Evolutionary conservation across 257 asterid genomes (phyloP), one percentile per base, ranked within the genome.

Genomic region (Solanum chilense): DNA sequence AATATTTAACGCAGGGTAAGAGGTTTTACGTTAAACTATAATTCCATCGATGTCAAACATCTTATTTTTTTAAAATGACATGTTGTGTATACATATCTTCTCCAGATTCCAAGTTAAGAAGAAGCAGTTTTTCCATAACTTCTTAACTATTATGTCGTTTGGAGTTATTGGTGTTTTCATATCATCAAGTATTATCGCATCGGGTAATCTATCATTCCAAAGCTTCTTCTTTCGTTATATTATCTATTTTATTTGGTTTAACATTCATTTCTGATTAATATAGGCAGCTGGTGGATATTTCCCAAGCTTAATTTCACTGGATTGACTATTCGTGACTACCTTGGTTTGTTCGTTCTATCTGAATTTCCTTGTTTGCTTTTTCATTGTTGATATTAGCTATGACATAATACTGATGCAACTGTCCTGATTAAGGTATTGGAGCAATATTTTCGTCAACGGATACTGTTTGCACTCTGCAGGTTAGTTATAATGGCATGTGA

Each of bases 391-490:
- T 45, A 77, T 35, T 45, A 71, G 29, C 88, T 91, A 70, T 29
- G 7, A 47, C 29, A 29, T 47, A 16, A 29, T 9, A 39, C 41
- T 31, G 86, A 29, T 85, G 47, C 74, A 66, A 7, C 88, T 88
- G 81, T 47, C 45, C 42, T 85, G 42, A 69, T 80, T 44, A 88
- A 97, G 98, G 91, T 87, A 90, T 97, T 35, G 99, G 99, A 23
- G 88, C 98, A 35, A 97, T 97, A 58, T 95, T 97, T 93, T 94
- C 98, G 16, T 94, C 99, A 4, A 97, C 99, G 7, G 98, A 97
- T 90, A 95, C 99, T 9, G 99, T 97, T 76, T 97, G 99, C 92
- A 97, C 98, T 62, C 92, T 97, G 91, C 99, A 97, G 98, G 99
- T 94, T 52, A 44, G 89, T 73, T 37, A 49, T 27, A 82, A 71